A percentile compares a stretch with the other conserved stretches of the same genome.
Conservation (phyloP, 2,329 filamentous ascomycete species). For the Microcera coccophila region DNA sequence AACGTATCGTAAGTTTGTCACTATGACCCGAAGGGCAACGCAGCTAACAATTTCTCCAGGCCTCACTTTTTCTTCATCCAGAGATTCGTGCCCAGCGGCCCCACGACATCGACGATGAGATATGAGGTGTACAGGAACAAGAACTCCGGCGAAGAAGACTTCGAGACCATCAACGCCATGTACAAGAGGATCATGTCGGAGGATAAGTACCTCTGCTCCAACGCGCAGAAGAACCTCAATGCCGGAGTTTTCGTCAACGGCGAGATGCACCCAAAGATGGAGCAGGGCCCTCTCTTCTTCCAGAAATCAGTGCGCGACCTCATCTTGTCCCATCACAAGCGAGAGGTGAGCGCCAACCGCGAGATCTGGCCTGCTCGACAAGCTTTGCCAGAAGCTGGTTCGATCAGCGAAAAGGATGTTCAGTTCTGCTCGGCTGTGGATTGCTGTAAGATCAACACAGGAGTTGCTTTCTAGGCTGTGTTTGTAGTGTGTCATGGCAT, state of each 20-base stretch:
- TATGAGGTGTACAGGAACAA: slow-evolving; percentile 63
- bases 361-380: slow-evolving; percentile 53
- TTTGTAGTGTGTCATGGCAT: no score
- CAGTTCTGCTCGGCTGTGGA: slow-evolving; percentile 35
- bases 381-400: slow-evolving; percentile 26
- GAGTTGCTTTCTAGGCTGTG: slow-evolving; percentile 14
- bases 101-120: slow-evolving; percentile 51
- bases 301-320: slow-evolving; percentile 48
- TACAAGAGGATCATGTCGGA: slow-evolving; percentile 63
- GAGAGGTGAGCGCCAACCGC: slow-evolving; percentile 40
- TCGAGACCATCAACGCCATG: slow-evolving; percentile 53
- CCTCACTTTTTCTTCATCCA: slow-evolving; percentile 64
- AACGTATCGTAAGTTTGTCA: slow-evolving; percentile 44
- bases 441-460: slow-evolving; percentile 27
- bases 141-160: slow-evolving; percentile 55
- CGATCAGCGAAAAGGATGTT: slow-evolving; percentile 25
- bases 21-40: not conserved
- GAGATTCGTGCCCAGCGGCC: slow-evolving; percentile 54
- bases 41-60: slow-evolving; percentile 26
- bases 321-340: slow-evolving; percentile 44
- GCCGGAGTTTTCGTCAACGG: slow-evolving; percentile 60
- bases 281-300: slow-evolving; percentile 57
- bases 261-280: slow-evolving; percentile 57
- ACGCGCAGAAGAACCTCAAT: slow-evolving; percentile 58
- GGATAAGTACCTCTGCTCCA: slow-evolving; percentile 59